A percentile compares a stretch with the other conserved stretches of the same genome.
Evolutionary conservation across 192 early-diverging fungal genomes (phyloP).

Genomic region (Coemansia sp.): DNA sequence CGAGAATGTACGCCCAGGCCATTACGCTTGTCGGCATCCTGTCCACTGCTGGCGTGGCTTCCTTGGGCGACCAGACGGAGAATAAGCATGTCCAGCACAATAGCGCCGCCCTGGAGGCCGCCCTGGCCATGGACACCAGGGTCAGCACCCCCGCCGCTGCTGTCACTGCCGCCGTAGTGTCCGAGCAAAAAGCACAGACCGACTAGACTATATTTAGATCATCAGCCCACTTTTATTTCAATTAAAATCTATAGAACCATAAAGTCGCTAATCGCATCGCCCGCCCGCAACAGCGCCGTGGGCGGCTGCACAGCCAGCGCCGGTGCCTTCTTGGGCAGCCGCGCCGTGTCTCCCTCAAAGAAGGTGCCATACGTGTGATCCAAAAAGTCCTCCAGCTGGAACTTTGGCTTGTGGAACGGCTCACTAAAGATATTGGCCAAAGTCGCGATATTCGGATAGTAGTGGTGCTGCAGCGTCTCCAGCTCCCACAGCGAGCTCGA

Average conservation of each 20-base stretch:
- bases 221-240: neutral
- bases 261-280: slow-evolving; percentile 51
- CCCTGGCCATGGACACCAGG: slow-evolving; percentile 32
- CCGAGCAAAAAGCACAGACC: neutral
- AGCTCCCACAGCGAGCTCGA: slow-evolving; percentile 95
- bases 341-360: slow-evolving; percentile 65
- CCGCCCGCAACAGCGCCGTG: slow-evolving; percentile 50
- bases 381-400: slow-evolving; percentile 93
- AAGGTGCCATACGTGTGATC: slow-evolving; percentile 84
- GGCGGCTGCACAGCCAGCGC: slow-evolving; percentile 62
- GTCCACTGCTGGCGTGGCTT: slow-evolving; percentile 59
- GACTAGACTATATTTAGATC: neutral
- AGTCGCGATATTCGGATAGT: slow-evolving; percentile 80
- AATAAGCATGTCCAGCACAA: slow-evolving; percentile 25
- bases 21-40: slow-evolving; percentile 62
- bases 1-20: slow-evolving; percentile 70
- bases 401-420: slow-evolving; percentile 81
- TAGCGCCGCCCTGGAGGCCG: slow-evolving; percentile 45
- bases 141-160: neutral
- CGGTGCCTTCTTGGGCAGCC: slow-evolving; percentile 60
- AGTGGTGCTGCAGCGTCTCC: slow-evolving; percentile 82
- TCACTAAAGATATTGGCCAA: slow-evolving; percentile 85
- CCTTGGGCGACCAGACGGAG: slow-evolving; percentile 24
- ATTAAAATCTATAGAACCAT: slow-evolving; percentile 13
- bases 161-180: neutral